Conservation (phyloP, 1,284 basidiomycete species). For the Filobasidium uniguttulatum region DNA sequence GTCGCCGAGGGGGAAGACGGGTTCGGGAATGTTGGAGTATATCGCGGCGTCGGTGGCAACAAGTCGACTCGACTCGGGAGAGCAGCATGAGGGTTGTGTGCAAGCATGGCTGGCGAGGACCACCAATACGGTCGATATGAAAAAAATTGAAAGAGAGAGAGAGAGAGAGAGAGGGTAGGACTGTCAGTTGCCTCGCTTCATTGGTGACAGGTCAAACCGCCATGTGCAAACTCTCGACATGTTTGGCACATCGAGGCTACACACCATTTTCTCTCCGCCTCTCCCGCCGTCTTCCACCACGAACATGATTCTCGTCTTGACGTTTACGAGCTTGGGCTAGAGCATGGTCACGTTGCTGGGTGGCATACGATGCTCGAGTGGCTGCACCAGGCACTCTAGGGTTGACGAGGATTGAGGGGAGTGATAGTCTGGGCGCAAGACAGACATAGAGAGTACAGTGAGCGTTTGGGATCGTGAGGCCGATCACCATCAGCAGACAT, state of each 20-base stretch:
- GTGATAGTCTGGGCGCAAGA: no score
- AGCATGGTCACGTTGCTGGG: constrained; percentile 31
- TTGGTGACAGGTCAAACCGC: no score
- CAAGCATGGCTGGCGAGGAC: constrained; percentile 22
- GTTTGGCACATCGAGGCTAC: neutral
- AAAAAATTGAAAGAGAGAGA: neutral
- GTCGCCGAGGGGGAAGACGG: constrained; percentile 13
- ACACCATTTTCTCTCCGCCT: constrained; percentile 33
- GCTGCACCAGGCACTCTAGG: constrained; percentile 21
- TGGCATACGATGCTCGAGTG: constrained; percentile 30
- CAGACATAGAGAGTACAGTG: no score
- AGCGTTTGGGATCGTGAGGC: no score
- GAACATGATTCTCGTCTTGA: constrained; percentile 5
- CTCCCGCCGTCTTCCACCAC: constrained; percentile 28
- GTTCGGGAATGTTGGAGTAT: constrained; percentile 24
- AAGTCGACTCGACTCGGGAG: constrained; percentile 24
- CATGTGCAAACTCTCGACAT: no score
- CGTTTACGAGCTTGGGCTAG: constrained; percentile 15
- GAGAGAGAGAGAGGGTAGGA: no score
- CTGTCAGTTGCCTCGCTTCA: no score
- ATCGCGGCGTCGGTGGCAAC: constrained; percentile 27
- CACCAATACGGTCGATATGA: neutral
- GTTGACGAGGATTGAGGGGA: constrained; percentile 35
- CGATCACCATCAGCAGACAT: no score
- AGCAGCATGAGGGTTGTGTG: constrained; percentile 31